These are phyloP conservation scores for Fusarium austroafricanum DNA, from an alignment of 2,329 filamentous ascomycete species.

Conservation along the genomic window DNA sequence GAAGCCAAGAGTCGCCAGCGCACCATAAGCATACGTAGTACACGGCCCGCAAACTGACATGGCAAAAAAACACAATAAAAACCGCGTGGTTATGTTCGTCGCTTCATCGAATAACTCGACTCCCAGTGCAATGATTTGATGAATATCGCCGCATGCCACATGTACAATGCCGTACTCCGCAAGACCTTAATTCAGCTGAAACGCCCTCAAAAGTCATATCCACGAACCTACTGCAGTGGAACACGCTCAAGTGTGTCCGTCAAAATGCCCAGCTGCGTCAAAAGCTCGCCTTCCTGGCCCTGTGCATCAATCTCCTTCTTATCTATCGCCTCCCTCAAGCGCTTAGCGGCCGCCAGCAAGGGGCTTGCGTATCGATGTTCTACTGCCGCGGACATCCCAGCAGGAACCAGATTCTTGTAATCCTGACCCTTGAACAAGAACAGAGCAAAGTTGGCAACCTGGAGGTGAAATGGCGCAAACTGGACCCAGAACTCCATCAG, in stretches of 20 bases:
- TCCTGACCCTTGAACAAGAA: slow-evolving; percentile 63
- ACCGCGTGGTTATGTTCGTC: background rate
- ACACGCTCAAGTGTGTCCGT: slow-evolving; percentile 57
- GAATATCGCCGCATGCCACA: background rate
- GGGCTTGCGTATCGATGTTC: slow-evolving; percentile 70
- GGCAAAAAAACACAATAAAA: background rate
- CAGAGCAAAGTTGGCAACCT: slow-evolving; percentile 70
- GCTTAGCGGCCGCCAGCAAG: slow-evolving; percentile 58
- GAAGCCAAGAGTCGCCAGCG: no score
- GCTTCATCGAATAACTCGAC: background rate
- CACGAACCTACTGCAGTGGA: slow-evolving; percentile 51
- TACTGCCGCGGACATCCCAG: slow-evolving; percentile 67
- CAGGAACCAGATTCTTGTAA: slow-evolving; percentile 63
- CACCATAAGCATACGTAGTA: no score
- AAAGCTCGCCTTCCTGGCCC: slow-evolving; percentile 45
- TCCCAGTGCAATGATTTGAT: background rate
- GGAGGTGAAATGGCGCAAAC: slow-evolving; percentile 66
- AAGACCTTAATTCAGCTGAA: slow-evolving; percentile 11
- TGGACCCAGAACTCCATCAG: slow-evolving; percentile 65
- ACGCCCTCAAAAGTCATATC: slow-evolving; percentile 5
- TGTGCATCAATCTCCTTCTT: slow-evolving; percentile 50
- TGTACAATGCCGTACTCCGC: slow-evolving; percentile 18
- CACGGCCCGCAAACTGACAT: background rate
- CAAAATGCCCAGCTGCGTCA: slow-evolving; percentile 57
- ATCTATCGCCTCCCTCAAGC: slow-evolving; percentile 48